Conservation (phyloP, 1,284 basidiomycete species). For the Leccinum pallidistipes region DNA sequence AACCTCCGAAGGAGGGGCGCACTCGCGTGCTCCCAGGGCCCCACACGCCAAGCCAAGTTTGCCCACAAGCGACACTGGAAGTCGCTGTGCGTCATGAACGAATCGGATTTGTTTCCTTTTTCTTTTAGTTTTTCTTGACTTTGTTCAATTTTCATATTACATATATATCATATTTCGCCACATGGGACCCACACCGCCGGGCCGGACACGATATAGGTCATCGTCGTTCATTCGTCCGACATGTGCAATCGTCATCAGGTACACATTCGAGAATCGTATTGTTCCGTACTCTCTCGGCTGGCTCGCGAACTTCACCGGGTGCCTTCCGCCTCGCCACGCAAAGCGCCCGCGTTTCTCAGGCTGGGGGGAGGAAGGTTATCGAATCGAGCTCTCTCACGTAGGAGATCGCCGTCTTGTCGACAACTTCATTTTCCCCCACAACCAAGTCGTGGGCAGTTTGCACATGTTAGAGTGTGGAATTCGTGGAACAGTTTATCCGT, state of each 20-base stretch:
- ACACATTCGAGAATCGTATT: slow-evolving; percentile 1
- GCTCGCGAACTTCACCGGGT: slow-evolving; percentile 3
- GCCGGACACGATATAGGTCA: background rate
- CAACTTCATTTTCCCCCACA: background rate
- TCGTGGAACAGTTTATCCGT: slow-evolving; percentile 3
- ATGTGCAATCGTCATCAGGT: slow-evolving; percentile 6
- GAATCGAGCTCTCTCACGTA: background rate
- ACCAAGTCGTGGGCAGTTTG: background rate
- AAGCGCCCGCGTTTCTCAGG: slow-evolving; percentile 2
- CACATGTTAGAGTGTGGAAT: background rate
- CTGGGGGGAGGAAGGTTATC: background rate
- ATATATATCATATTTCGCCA: background rate
- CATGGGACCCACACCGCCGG: background rate
- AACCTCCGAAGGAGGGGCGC: background rate
- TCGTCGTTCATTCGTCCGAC: background rate
- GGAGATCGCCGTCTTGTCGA: background rate
- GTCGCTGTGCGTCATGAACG: slow-evolving; percentile 5
- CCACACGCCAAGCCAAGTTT: background rate
- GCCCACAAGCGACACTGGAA: background rate
- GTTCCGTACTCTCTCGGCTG: slow-evolving; percentile 15
- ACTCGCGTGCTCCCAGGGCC: background rate
- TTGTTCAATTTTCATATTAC: background rate
- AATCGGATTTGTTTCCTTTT: background rate
- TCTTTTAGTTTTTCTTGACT: background rate
- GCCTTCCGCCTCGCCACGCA: background rate